Percentiles rank a stretch among this genome's conserved stretches.
These are phyloP conservation scores for Fusarium nelsonii DNA, from an alignment of 2,329 filamentous ascomycete species.

Conservation along the genomic window DNA sequence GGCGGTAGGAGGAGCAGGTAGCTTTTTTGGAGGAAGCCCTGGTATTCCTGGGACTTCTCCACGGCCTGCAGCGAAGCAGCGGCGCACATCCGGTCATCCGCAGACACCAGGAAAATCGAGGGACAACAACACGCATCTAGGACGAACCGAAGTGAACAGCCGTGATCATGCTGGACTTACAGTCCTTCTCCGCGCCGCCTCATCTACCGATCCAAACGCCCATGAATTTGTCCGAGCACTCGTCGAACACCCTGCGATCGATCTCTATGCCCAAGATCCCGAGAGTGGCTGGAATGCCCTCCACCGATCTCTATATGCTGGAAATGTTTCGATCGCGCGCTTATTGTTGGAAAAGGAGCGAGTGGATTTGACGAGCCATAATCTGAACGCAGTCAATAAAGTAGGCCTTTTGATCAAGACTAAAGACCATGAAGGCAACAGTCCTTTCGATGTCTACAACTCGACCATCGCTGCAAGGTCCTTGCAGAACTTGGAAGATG, in stretches of 20 bases:
- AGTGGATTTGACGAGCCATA: constrained; percentile 71
- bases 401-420: constrained; percentile 87
- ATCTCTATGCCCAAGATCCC: constrained; percentile 86
- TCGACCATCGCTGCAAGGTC: constrained; percentile 85
- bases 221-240: constrained; percentile 81
- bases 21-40: constrained; percentile 55
- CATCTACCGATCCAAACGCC: constrained; percentile 77
- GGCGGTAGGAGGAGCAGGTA: constrained; percentile 54
- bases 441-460: constrained; percentile 92
- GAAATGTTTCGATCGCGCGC: constrained; percentile 88
- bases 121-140: constrained; percentile 57
- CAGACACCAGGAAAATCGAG: constrained; percentile 59
- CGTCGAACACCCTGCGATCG: constrained; percentile 83
- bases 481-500: constrained; percentile 63
- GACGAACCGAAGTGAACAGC: constrained; percentile 81
- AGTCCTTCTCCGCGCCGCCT: constrained; percentile 84
- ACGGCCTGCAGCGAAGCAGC: constrained; percentile 61
- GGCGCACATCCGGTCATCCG: constrained; percentile 65
- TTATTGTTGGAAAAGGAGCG: constrained; percentile 84
- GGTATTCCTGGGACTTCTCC: constrained; percentile 63
- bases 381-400: constrained; percentile 69
- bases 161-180: constrained; percentile 86
- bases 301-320: constrained; percentile 89
- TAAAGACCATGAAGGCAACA: constrained; percentile 95
- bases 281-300: constrained; percentile 98